Percentiles rank a stretch among this genome's conserved stretches.
Evolutionary conservation across 768 basidiomycete genomes (phyloP).

Genomic region (Mycena vitilis): DNA sequence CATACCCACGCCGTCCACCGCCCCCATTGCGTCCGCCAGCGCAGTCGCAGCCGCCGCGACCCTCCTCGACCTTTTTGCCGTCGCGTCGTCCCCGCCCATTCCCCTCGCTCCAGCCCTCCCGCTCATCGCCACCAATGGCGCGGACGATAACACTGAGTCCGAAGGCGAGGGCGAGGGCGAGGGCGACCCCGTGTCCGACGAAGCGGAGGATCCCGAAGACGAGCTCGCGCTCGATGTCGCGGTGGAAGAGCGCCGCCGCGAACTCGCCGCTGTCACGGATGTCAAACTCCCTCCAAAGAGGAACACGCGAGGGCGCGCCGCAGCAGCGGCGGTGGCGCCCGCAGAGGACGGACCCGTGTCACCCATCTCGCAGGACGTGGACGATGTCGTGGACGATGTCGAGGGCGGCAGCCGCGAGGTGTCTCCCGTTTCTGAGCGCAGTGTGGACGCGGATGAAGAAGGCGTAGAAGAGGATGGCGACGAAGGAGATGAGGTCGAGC

Average conservation of each 20-base stretch:
- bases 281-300: constrained; percentile 30
- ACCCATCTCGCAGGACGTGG: constrained; percentile 36
- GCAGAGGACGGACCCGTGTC: constrained; percentile 28
- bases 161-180: constrained; percentile 32
- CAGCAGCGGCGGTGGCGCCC: background rate
- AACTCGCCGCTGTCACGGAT: constrained; percentile 30
- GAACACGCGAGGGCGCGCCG: constrained; percentile 28
- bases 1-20: constrained; percentile 11
- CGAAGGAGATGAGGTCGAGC: constrained; percentile 32
- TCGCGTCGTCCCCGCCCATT: constrained; percentile 24
- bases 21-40: constrained; percentile 22
- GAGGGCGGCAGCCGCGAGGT: constrained; percentile 34
- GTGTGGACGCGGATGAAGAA: constrained; percentile 44
- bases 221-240: constrained; percentile 33
- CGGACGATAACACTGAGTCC: constrained; percentile 43
- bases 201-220: constrained; percentile 50
- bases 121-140: constrained; percentile 27
- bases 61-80: constrained; percentile 34
- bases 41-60: constrained; percentile 29
- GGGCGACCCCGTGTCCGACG: constrained; percentile 37
- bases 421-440: constrained; percentile 33
- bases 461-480: constrained; percentile 39
- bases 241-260: constrained; percentile 17
- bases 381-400: constrained; percentile 21
- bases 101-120: constrained; percentile 25